Evolutionary conservation across 179 eudicot genomes (phyloP).

Genomic region (Actinidia chinensis): DNA sequence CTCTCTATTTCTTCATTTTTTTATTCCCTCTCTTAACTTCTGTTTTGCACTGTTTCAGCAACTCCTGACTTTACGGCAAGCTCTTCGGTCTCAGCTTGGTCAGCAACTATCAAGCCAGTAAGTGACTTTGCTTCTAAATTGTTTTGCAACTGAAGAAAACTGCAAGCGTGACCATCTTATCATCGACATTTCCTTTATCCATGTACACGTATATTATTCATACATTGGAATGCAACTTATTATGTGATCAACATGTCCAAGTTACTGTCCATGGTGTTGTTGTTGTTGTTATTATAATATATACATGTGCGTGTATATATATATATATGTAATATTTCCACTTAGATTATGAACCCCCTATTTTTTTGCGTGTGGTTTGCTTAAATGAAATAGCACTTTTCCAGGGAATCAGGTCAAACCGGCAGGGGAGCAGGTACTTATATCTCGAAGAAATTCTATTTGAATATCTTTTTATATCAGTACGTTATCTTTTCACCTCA

Average conservation of each 20-base stretch:
- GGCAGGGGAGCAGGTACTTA: constrained; percentile 56
- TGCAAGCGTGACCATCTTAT: not conserved
- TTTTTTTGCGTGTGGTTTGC: not conserved
- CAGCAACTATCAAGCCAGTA: constrained; percentile 32
- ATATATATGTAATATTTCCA: too few relatives aligned
- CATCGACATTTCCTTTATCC: not conserved
- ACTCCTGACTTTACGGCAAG: constrained; percentile 30
- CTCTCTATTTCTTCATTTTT: not conserved
- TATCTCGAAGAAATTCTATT: not conserved
- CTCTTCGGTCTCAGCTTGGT: constrained; percentile 32
- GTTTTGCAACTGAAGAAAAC: not conserved
- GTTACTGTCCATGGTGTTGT: not conserved
- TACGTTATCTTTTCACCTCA: not conserved
- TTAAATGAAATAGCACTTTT: not conserved
- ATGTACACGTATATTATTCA: not conserved
- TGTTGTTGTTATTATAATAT: not conserved
- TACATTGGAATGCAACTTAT: not conserved
- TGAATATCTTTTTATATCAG: not conserved
- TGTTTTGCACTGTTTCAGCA: constrained; percentile 26
- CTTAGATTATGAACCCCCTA: not conserved
- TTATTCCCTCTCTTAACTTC: not conserved
- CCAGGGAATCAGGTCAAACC: constrained; percentile 62
- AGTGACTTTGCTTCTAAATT: not conserved
- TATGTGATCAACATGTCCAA: not conserved
- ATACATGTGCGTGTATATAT: too few relatives aligned